phyloP scores from a whole-genome alignment of 768 basidiomycete genomes.

The Russula abietina region DNA sequence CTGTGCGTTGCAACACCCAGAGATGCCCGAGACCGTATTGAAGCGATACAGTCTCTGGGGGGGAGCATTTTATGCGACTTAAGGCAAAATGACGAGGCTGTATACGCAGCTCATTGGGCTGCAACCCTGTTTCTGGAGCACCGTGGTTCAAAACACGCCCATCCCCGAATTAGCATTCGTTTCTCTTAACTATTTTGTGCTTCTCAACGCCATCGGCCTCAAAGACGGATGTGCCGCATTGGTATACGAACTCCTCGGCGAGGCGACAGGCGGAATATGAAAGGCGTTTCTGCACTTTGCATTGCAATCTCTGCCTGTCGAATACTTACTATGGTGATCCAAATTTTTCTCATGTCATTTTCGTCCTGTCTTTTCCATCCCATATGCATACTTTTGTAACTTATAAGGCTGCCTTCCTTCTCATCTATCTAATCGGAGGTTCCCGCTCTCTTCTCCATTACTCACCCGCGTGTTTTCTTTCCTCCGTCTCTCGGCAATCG shows the following conservation, averaged over 20 bases:
- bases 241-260: constrained; percentile 7
- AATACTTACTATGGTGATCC: too few species aligned
- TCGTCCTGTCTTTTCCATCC: too few species aligned
- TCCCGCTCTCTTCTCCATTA: too few species aligned
- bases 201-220: constrained; percentile 4
- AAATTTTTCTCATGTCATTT: too few species aligned
- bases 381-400: too few species aligned
- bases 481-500: too few species aligned
- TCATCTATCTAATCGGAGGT: too few species aligned
- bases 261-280: neutral
- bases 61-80: constrained; percentile 14
- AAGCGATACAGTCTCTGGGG: neutral
- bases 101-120: neutral
- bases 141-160: neutral
- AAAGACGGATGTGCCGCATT: constrained; percentile 3
- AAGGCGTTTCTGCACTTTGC: constrained; percentile 3
- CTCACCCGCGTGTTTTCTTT: too few species aligned
- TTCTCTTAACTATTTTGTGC: constrained; percentile 2
- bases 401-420: too few species aligned
- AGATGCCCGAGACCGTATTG: neutral
- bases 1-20: neutral
- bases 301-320: constrained; percentile 3
- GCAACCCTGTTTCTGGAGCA: constrained; percentile 1
- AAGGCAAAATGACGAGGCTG: constrained; percentile 4
- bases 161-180: constrained; percentile 1